phyloP scores from a whole-genome alignment of 2,329 filamentous ascomycete genomes.

The Curvularia verruculosa region DNA sequence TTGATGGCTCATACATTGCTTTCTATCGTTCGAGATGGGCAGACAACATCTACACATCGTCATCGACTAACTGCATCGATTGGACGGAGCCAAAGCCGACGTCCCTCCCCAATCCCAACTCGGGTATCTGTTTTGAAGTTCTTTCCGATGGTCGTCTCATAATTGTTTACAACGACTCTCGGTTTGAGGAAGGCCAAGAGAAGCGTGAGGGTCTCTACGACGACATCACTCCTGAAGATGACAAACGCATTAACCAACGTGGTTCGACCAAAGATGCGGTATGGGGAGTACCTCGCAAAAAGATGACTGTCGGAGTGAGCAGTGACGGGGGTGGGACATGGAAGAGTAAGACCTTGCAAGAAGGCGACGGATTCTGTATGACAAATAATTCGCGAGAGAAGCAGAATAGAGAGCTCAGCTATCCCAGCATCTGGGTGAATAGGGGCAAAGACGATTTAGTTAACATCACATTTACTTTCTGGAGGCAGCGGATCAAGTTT shows the following conservation, averaged over 20 bases:
- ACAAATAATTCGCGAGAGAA: not conserved
- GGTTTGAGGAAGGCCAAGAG: not conserved
- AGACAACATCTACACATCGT: not conserved
- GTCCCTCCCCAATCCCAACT: not conserved
- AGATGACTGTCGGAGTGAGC: not conserved
- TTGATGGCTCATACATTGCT: slow-evolving; percentile 1
- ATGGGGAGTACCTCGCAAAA: slow-evolving; percentile 1
- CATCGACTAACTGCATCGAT: not conserved
- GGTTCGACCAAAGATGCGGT: not conserved
- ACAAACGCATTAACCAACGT: not conserved
- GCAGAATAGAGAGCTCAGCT: not conserved
- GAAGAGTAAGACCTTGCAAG: slow-evolving; percentile 1
- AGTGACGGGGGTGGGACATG: not conserved
- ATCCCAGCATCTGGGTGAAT: not conserved
- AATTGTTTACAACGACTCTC: not conserved
- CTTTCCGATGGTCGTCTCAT: not conserved
- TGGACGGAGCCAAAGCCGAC: not conserved
- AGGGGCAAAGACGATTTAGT: not conserved
- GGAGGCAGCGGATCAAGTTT: not conserved
- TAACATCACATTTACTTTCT: not conserved
- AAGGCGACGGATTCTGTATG: not conserved
- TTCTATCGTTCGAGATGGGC: not conserved
- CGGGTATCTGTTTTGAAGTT: slow-evolving; percentile 1
- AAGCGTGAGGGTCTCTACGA: not conserved
- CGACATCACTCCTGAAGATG: not conserved